A percentile compares a stretch with the other conserved stretches of the same genome.
Conservation (phyloP, 805 yeast genomes). For the Metschnikowia sp. region DNA sequence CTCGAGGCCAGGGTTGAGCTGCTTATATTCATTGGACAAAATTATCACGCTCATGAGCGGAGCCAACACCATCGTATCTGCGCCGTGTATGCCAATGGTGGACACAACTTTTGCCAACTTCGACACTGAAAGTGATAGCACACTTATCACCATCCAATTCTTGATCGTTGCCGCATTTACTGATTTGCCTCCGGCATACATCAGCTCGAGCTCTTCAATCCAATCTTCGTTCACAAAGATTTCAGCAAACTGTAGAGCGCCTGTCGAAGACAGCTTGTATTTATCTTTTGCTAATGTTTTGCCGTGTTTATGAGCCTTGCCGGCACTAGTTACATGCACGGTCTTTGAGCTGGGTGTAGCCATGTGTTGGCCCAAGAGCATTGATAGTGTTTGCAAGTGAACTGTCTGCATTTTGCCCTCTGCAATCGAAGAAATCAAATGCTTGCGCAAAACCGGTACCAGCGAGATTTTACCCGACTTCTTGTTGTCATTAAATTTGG, state of each 20-base stretch:
- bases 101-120: constrained; percentile 42
- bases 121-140: constrained; percentile 46
- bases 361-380: constrained; percentile 44
- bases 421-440: constrained; percentile 45
- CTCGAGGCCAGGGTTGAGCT: constrained; percentile 48
- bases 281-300: constrained; percentile 24
- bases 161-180: constrained; percentile 44
- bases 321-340: constrained; percentile 15
- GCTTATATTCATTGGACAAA: constrained; percentile 44
- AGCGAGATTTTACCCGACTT: constrained; percentile 49
- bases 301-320: constrained; percentile 14
- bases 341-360: constrained; percentile 17
- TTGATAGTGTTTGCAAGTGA: constrained; percentile 46
- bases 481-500: constrained; percentile 45
- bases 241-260: constrained; percentile 44
- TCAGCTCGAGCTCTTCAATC: constrained; percentile 56
- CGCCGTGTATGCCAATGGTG: constrained; percentile 40
- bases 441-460: constrained; percentile 47
- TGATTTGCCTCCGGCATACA: constrained; percentile 57
- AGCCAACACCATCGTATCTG: constrained; percentile 40
- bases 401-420: constrained; percentile 43
- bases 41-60: constrained; percentile 58
- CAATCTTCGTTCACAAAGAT: constrained; percentile 52
- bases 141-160: constrained; percentile 50
- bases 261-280: constrained; percentile 12